phyloP scores from a whole-genome alignment of 371 early-diverging fungal species.

The Dichotomocladium elegans region DNA sequence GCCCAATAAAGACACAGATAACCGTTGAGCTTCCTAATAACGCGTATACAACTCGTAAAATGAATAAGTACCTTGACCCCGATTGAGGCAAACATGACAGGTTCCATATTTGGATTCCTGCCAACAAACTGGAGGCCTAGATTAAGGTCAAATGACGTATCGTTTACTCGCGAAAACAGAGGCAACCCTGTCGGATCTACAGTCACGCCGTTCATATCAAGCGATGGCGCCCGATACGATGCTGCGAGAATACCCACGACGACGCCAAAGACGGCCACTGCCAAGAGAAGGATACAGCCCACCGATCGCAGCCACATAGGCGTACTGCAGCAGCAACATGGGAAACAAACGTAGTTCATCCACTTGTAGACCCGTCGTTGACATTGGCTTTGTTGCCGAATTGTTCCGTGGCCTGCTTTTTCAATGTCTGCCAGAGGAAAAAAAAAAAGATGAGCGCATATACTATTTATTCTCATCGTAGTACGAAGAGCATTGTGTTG shows the following conservation, averaged over 20 bases:
- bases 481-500: no score
- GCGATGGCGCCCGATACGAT: slow-evolving; percentile 28
- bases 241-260: slow-evolving; percentile 36
- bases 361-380: no score
- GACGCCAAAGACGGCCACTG: slow-evolving; percentile 31
- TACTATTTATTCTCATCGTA: no score
- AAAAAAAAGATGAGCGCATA: no score
- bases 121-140: slow-evolving; percentile 2
- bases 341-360: slow-evolving; percentile 33
- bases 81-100: neutral
- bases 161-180: slow-evolving; percentile 1
- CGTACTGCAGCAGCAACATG: slow-evolving; percentile 23
- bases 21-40: no score
- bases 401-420: no score
- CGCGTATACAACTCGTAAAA: no score
- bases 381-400: no score
- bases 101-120: slow-evolving; percentile 6
- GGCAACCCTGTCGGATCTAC: slow-evolving; percentile 18
- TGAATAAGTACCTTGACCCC: neutral
- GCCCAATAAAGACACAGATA: neutral
- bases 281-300: slow-evolving; percentile 29
- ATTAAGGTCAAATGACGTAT: slow-evolving; percentile 6
- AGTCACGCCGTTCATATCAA: slow-evolving; percentile 28
- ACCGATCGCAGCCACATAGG: slow-evolving; percentile 44
- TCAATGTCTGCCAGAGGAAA: no score